Conservation (phyloP, 2,329 filamentous ascomycete species). For the Colletotrichum falcatum region DNA sequence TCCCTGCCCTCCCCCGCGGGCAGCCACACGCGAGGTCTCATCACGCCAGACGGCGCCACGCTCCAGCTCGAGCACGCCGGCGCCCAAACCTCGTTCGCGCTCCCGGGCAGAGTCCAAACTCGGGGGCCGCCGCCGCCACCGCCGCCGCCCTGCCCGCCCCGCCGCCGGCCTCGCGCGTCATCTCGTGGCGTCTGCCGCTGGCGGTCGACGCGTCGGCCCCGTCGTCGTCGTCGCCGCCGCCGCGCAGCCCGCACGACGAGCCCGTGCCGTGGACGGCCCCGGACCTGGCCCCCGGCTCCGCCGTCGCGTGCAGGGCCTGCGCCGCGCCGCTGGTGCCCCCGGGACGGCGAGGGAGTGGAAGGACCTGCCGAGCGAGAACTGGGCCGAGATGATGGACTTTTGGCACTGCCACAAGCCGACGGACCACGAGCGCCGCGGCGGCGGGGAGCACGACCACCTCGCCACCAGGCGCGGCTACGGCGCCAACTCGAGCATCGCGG, state of each 20-base stretch:
- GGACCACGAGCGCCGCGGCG: conserved; percentile 55
- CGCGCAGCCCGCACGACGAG: conserved; percentile 46
- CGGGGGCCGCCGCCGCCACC: conserved; percentile 24
- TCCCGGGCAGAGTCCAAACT: conserved; percentile 58
- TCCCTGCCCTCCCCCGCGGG: conserved; percentile 59
- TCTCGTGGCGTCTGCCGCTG: conserved; percentile 68
- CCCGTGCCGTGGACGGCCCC: conserved; percentile 68
- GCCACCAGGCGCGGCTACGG: conserved; percentile 80
- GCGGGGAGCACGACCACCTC: conserved; percentile 57
- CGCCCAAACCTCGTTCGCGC: conserved; percentile 48
- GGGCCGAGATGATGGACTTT: conserved; percentile 99
- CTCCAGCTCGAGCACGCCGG: conserved; percentile 63
- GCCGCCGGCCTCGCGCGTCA: conserved; percentile 39
- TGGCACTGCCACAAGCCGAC: conserved; percentile 99
- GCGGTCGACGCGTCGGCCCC: conserved; percentile 42
- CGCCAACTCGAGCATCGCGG: conserved; percentile 79
- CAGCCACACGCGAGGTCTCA: conserved; percentile 55
- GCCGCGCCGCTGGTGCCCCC: conserved; percentile 51
- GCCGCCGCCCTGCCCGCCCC: conserved; percentile 51
- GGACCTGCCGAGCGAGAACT: conserved; percentile 94
- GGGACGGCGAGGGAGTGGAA: conserved; percentile 75
- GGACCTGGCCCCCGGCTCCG: conserved; percentile 56
- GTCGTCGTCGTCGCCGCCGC: conserved; percentile 21
- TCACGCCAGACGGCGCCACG: conserved; percentile 59
- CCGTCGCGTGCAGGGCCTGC: conserved; percentile 59